Evolutionary conservation across 495 filamentous ascomycete species (phyloP).

Genomic region (Neurospora sp.): DNA sequence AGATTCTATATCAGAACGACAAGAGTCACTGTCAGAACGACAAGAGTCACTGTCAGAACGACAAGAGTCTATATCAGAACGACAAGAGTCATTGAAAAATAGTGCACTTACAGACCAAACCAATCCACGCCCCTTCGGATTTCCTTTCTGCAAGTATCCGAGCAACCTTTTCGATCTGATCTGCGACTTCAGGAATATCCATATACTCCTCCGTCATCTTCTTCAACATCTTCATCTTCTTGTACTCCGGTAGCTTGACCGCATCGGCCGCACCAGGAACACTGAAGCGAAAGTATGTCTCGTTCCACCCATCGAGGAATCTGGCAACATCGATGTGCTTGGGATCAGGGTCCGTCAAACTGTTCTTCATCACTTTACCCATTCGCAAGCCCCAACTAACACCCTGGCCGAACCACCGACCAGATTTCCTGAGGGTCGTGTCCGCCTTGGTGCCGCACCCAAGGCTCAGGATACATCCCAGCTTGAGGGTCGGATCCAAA

Average conservation of each 20-base stretch:
- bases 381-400: neutral
- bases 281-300: constrained; percentile 15
- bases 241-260: constrained; percentile 29
- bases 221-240: constrained; percentile 9
- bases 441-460: constrained; percentile 10
- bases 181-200: neutral
- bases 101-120: neutral
- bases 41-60: too few species aligned
- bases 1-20: too few species aligned
- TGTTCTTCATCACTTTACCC: constrained; percentile 3
- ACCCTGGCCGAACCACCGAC: neutral
- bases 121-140: neutral
- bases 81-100: neutral
- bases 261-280: constrained; percentile 64
- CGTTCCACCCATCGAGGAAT: neutral
- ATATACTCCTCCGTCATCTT: constrained; percentile 8
- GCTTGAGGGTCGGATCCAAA: neutral
- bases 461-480: constrained; percentile 12
- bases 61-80: neutral
- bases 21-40: too few species aligned
- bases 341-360: constrained; percentile 6
- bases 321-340: neutral
- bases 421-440: neutral
- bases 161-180: neutral
- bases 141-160: neutral